Base-by-base conservation (phyloP, 2,329 filamentous ascomycete species). In the Microascus cirrosus region DNA sequence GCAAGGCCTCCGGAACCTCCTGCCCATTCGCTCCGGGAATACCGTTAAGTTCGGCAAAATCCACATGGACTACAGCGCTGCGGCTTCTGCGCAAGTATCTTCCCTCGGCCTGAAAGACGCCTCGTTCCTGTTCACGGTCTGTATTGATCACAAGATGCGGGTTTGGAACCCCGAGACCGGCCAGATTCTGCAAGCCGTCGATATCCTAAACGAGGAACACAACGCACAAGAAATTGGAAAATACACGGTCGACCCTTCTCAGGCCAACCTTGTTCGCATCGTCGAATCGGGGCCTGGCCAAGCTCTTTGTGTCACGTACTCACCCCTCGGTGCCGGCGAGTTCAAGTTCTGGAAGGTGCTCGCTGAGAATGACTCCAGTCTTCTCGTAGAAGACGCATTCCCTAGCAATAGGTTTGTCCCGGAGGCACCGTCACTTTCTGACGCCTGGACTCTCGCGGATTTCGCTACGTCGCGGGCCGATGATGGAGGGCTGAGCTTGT, bases 281-380 rank as follows among this genome's bases (percentile, higher is more conserved):
- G 78, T 92, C 57, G 82, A 85, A 15, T 76, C 73, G 48, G 74
- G 68, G 50, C 73, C 76, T 28, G 81, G 81, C 18, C 75, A 76
- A 57, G 74, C 79, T 45, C 69, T 83, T 15, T 81, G 93, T 57
- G 84, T 90, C 42, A 93, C 90, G 10, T 96, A 91, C 70, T 96
- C 92, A 12, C 93, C 94, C 0, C 84, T 94, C 62, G 88, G 91
- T 34, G 82, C 85, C 48, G 89, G 94, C 39, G 87, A 93, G 67
- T 97, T 99, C 78, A 97, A 96, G 70, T 92, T 99, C 68, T 99
- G 92, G 90, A 79, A 75, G 62, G 72, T 84, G n/a, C 82, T 82
- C 57, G 81, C 87, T 20, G 82, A 85, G 63, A 82, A 85, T 57
- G 80, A 80, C 63, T 78, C 87, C 64, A 77, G 74, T 2, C 69